Evolutionary conservation across 2,329 filamentous ascomycete species (phyloP).

Genomic region (Hymenoscyphus fraxineus): DNA sequence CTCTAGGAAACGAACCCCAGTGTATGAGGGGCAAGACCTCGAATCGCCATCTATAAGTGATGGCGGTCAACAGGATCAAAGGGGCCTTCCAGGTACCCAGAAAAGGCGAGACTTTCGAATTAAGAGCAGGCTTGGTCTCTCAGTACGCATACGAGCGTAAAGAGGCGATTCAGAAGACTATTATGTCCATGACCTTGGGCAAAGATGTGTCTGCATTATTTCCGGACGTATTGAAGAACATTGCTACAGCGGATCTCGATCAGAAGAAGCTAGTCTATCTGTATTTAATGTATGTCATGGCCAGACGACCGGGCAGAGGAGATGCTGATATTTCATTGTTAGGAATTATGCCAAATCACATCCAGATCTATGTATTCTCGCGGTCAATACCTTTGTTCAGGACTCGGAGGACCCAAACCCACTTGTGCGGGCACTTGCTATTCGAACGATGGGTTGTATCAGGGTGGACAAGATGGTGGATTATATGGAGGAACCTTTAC

Average conservation of each 20-base stretch:
- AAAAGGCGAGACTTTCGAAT: slow-evolving; percentile 97
- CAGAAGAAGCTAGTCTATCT: slow-evolving; percentile 99
- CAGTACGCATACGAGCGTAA: slow-evolving; percentile 99
- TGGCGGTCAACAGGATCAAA: slow-evolving; percentile 95
- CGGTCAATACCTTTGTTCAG: slow-evolving; percentile 98
- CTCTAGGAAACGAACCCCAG: slow-evolving; percentile 25
- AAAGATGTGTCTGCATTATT: slow-evolving; percentile 98
- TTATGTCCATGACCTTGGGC: slow-evolving; percentile 99
- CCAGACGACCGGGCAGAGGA: not conserved
- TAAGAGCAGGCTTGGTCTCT: slow-evolving; percentile 91
- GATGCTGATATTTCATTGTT: slow-evolving; percentile 18
- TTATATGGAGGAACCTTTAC: slow-evolving; percentile 97
- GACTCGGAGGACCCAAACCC: slow-evolving; percentile 98
- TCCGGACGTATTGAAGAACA: slow-evolving; percentile 97
- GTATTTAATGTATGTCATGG: slow-evolving; percentile 73
- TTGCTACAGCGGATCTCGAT: slow-evolving; percentile 88
- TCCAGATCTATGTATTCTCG: slow-evolving; percentile 95
- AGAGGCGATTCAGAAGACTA: slow-evolving; percentile 98
- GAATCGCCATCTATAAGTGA: slow-evolving; percentile 45
- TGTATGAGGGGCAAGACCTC: slow-evolving; percentile 37
- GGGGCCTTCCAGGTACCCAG: slow-evolving; percentile 88
- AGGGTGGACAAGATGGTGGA: slow-evolving; percentile 99
- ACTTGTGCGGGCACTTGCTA: slow-evolving; percentile 87
- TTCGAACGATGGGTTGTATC: slow-evolving; percentile 98
- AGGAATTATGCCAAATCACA: slow-evolving; percentile 99